Evolutionary conservation across 306 rosid genomes (phyloP), one percentile per base, ranked within the genome.

Genomic region (Begonia fuchsioides): DNA sequence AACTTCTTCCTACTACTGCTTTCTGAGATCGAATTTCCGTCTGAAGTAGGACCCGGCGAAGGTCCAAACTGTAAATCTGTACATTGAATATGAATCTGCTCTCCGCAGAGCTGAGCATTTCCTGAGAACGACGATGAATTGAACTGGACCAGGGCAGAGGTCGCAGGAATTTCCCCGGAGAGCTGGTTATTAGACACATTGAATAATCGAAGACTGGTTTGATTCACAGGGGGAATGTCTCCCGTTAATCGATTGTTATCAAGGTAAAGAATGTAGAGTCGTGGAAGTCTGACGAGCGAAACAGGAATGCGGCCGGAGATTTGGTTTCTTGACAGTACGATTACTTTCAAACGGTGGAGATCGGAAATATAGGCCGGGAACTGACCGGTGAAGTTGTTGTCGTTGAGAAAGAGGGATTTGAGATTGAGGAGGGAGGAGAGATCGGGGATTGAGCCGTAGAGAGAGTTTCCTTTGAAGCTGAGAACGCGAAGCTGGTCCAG

Each of bases 401-500:
- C 53, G 50, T 72, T 90, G 17, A 85, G 74, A 58, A 44, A 90
- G 17, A 90, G 65, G 8, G 95, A 84, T 51, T 90, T 90, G 56
- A 90, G 92, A 54, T 90, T 81, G 67, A 63, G 35, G 12, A 90
- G 71, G 32, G 62, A 63, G 0, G 87, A 79, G 54, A 90, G 77
- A 40, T 81, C 62, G 7, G 98, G 98, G 59, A 90, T 76, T 67
- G 56, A 76, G 15, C 85, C 95, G 13, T 75, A 79, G 41, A 90
- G 69, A 1, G 76, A 74, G 70, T 90, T 90, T 9, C 82, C 75
- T 51, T 90, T 84, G 66, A 90, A 77, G 59, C 98, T 90, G 9
- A 90, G 79, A 11, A 90, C 98, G 39, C 98, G 70, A 53, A 90
- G 87, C 49, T 90, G 95, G 66, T 90, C 98, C 18, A 90, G 61